Conservation (phyloP, 805 yeast species). For the Metschnikowia rubicola region DNA sequence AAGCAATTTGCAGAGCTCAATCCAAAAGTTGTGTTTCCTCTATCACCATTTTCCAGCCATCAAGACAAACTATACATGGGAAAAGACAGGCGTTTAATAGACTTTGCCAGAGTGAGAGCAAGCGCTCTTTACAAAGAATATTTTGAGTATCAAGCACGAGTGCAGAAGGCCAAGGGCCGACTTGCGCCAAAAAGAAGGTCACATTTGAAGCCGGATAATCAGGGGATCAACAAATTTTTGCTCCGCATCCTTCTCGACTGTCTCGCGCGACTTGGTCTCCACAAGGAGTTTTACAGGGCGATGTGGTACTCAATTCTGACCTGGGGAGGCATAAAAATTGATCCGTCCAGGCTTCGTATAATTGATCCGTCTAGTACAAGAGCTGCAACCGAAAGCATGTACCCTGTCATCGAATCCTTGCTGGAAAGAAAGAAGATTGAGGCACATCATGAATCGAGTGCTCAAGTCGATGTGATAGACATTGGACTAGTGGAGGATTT, state of each 20-base stretch:
- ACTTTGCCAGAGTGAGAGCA: conserved; percentile 26
- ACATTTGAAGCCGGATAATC: conserved; percentile 12
- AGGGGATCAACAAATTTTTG: conserved; percentile 30
- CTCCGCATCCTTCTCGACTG: conserved; percentile 30
- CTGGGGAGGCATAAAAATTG: conserved; percentile 30
- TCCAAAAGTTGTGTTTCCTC: conserved; percentile 32
- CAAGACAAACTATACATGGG: conserved; percentile 25
- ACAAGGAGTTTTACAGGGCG: conserved; percentile 26
- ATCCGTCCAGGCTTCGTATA: conserved; percentile 3
- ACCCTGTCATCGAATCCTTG: conserved; percentile 3
- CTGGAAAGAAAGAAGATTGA: not conserved
- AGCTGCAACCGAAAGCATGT: conserved; percentile 1
- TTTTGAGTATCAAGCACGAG: conserved; percentile 18
- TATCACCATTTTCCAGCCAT: conserved; percentile 23
- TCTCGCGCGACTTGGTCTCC: conserved; percentile 28
- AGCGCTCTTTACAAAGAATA: conserved; percentile 18
- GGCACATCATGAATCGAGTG: not conserved
- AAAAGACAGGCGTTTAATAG: conserved; percentile 27
- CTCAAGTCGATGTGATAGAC: conserved; percentile 22
- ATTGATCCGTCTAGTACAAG: not conserved
- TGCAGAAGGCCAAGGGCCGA: not conserved
- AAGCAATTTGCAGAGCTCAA: conserved; percentile 17
- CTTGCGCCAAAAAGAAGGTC: conserved; percentile 1
- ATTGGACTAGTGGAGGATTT: conserved; percentile 31
- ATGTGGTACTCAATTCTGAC: conserved; percentile 32